Evolutionary conservation across 169 alveolate genomes (phyloP), one percentile per base, ranked within the genome.

Genomic region (Perkinsus olseni): DNA sequence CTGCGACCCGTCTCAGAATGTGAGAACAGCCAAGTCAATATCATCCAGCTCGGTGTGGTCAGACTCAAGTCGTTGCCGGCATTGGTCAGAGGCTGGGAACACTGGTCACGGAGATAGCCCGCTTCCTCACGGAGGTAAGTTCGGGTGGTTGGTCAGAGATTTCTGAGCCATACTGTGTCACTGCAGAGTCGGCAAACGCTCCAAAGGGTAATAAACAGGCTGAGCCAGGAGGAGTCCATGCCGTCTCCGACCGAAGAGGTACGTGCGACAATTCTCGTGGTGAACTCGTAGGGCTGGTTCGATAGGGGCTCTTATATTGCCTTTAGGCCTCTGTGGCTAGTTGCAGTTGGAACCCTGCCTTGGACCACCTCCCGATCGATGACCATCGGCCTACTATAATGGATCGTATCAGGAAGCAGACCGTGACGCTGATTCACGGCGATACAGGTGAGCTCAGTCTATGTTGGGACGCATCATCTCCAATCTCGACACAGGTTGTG

Each of bases 321-420:
- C 17, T 3, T 62, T 24, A 62, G 82, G 82, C 82, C 34, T 13
- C 82, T 62, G 82, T 28, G 13, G 17, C 82, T 28, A 62, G 82
- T 62, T 21, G 37, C 8, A 28, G 28, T 62, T 62, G 82, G 82
- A 62, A 62, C 82, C 82, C 82, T 62, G 28, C 34, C 82, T 28
- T 62, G 36, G 94, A 92, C n/a, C 92, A 92, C 74, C 92, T 94
- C 93, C 95, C 95, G 91, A 94, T 94, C n/a, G 91, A 90, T 45
- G 74, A 90, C 39, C 93, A 94, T 92, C 91, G 93, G 39, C 93
- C 93, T 31, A 92, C 31, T 74, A 94, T 94, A 21, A 6, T 94
- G 91, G 93, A 92, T 3, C 92, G 92, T 50, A 93, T 94, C 0
- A 91, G 62, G 34, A 48, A 91, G 74, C 91, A 94, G 93, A 39